phyloP scores from a whole-genome alignment of 2,329 filamentous ascomycete species.

The Phyllachora maydis region DNA sequence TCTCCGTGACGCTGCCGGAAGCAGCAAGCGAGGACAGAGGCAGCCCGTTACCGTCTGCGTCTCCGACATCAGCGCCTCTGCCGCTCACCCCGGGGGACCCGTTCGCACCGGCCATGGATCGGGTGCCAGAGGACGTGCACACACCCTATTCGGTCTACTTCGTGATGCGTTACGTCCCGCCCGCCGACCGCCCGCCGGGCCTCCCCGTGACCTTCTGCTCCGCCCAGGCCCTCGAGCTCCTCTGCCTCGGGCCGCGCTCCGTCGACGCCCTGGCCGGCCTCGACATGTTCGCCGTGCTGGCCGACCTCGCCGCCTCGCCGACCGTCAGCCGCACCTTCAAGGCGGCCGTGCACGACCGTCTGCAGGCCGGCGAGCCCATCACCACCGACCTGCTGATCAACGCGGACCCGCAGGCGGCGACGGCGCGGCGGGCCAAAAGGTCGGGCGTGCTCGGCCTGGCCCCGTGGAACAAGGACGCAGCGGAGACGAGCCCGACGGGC shows the following conservation, averaged over 20 bases:
- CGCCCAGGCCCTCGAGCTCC: slow-evolving; percentile 17
- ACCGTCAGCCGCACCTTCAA: slow-evolving; percentile 22
- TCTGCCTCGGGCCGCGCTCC: slow-evolving; percentile 17
- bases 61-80: no score
- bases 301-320: slow-evolving; percentile 20
- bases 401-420: slow-evolving; percentile 1
- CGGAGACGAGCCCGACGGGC: no score
- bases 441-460: no score
- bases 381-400: slow-evolving; percentile 4
- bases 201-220: slow-evolving; percentile 6
- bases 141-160: no score
- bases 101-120: no score
- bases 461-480: no score
- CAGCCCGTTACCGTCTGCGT: no score
- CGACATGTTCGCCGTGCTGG: slow-evolving; percentile 34
- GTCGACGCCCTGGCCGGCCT: slow-evolving; percentile 17
- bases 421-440: no score
- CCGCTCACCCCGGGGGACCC: no score
- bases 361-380: slow-evolving; percentile 7
- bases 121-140: no score
- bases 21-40: slow-evolving; percentile 6
- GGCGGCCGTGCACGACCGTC: slow-evolving; percentile 17
- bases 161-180: slow-evolving; percentile 8
- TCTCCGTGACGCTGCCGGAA: neutral
- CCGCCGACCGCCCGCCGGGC: slow-evolving; percentile 1